Percentiles rank a stretch among this genome's conserved stretches.
Conservation (phyloP, 208 protist species). For the Leishmania tropica region DNA sequence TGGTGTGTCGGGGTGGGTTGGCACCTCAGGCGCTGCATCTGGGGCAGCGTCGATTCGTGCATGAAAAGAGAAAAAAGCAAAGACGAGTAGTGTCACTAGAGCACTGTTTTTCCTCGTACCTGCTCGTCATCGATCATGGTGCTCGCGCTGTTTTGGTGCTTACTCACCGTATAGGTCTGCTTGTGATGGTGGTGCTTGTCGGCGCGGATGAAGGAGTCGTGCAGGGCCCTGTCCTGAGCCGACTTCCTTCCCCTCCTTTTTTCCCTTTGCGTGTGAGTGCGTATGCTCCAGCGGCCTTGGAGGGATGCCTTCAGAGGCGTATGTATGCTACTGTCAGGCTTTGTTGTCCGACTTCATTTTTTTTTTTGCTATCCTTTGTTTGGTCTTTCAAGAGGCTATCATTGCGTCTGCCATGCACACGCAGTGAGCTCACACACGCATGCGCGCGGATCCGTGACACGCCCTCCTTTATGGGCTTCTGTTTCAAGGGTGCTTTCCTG, state of each 20-base stretch:
- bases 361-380: not conserved
- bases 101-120: not conserved
- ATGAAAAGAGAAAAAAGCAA: not conserved
- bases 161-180: not conserved
- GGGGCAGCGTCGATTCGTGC: not conserved
- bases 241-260: constrained; percentile 4
- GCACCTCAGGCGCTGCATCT: constrained; percentile 5
- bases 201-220: not conserved
- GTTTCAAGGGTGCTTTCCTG: not conserved
- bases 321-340: not conserved
- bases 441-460: not conserved
- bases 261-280: not conserved
- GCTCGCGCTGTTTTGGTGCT: not conserved
- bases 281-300: not conserved
- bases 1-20: constrained; percentile 53
- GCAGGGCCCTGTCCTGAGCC: not conserved
- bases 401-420: not conserved
- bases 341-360: not conserved
- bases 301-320: not conserved
- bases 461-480: not conserved
- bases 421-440: not conserved
- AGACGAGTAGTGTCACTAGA: not conserved
- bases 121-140: not conserved
- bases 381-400: not conserved
- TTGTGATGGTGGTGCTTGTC: not conserved